Percentiles rank a stretch among this genome's conserved stretches.
These are phyloP conservation scores for Penicillium tannophilum DNA, from an alignment of 495 filamentous ascomycete species.

Conservation along the genomic window DNA sequence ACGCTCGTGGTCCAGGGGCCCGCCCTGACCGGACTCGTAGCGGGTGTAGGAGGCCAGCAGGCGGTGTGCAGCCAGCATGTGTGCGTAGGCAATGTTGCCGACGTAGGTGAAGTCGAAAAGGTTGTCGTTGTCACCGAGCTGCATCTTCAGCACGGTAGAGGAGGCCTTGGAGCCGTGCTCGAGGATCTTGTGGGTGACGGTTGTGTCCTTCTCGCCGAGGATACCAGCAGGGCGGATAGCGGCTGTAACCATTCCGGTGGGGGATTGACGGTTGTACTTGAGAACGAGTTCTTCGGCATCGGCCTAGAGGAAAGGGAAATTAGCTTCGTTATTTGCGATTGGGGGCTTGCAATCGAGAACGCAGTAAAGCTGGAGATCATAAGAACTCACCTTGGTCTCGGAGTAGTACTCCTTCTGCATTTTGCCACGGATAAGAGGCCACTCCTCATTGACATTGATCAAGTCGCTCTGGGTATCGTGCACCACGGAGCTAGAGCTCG, in stretches of 20 bases:
- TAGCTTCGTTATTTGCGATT: not conserved
- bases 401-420: constrained; percentile 88
- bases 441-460: constrained; percentile 87
- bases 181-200: constrained; percentile 61
- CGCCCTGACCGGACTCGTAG: constrained; percentile 53
- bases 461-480: constrained; percentile 80
- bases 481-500: constrained; percentile 85
- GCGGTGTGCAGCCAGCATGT: constrained; percentile 61
- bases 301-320: constrained; percentile 53
- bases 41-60: constrained; percentile 61
- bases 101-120: constrained; percentile 61
- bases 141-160: constrained; percentile 70
- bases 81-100: constrained; percentile 53
- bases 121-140: constrained; percentile 88
- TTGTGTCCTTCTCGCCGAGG: constrained; percentile 85
- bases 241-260: constrained; percentile 68
- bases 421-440: constrained; percentile 71
- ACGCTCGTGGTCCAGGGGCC: constrained; percentile 70
- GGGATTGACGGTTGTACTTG: constrained; percentile 73
- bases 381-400: constrained; percentile 70
- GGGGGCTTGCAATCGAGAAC: not conserved
- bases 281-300: constrained; percentile 85
- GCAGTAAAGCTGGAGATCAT: not conserved
- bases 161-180: constrained; percentile 46
- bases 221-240: constrained; percentile 88